Conservation (phyloP, 2,329 filamentous ascomycete genomes). For the Xylaria hypoxylon region DNA sequence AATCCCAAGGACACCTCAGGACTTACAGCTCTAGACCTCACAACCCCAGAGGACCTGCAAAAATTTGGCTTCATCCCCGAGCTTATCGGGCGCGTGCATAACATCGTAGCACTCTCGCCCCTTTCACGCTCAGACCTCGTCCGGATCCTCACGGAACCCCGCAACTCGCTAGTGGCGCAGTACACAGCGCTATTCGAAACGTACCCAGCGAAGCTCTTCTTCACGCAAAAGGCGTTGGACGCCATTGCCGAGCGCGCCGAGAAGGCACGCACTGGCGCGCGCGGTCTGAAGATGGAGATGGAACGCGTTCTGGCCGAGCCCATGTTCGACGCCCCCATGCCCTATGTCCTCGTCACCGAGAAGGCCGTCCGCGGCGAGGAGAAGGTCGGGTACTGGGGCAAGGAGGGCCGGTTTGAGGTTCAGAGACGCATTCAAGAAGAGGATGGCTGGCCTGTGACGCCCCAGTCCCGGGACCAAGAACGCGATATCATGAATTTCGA, state of each 20-base stretch:
- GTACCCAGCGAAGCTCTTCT: constrained; percentile 81
- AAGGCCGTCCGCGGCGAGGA: constrained; percentile 72
- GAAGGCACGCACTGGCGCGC: constrained; percentile 76
- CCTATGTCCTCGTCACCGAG: constrained; percentile 80
- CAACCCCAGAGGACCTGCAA: constrained; percentile 81
- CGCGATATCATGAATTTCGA: constrained; percentile 44
- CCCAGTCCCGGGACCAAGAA: constrained; percentile 26
- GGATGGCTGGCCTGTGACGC: constrained; percentile 52
- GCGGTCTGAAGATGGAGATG: constrained; percentile 83
- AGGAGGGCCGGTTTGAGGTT: constrained; percentile 76
- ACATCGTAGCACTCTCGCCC: constrained; percentile 85
- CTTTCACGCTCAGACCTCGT: constrained; percentile 76
- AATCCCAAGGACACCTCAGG: constrained; percentile 49
- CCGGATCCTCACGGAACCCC: constrained; percentile 90
- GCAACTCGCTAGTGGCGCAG: constrained; percentile 87
- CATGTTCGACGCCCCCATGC: constrained; percentile 83
- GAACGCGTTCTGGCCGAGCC: constrained; percentile 81
- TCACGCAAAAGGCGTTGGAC: constrained; percentile 84
- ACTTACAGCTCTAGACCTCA: constrained; percentile 75
- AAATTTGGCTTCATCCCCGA: constrained; percentile 93
- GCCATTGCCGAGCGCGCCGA: constrained; percentile 79
- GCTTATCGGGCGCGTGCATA: constrained; percentile 93
- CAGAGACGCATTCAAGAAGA: constrained; percentile 76
- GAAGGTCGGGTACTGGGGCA: constrained; percentile 72
- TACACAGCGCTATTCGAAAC: constrained; percentile 88